Evolutionary conservation across 2,329 filamentous ascomycete species (phyloP).

Genomic region (Dactylonectria macrodidyma): DNA sequence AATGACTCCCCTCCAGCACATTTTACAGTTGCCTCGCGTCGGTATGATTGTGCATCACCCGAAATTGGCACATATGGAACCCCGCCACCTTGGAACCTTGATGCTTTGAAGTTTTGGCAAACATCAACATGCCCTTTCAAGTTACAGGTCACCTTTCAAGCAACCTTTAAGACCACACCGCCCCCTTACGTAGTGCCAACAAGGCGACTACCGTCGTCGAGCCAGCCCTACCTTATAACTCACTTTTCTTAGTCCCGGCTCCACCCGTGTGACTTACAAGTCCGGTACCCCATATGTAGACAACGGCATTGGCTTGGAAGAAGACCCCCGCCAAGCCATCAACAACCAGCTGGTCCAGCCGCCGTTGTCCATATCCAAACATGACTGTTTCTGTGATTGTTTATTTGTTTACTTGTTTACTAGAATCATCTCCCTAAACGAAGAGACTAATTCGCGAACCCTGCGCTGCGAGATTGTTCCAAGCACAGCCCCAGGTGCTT

Average conservation of each 20-base stretch:
- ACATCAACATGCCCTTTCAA: no score
- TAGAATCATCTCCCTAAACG: neutral
- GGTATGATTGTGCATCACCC: neutral
- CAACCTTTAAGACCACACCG: no score
- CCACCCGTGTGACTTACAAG: slow-evolving; percentile 6
- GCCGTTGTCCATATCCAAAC: neutral
- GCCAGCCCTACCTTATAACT: no score
- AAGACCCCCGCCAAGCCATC: neutral
- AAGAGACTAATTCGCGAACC: neutral
- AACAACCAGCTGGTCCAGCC: neutral
- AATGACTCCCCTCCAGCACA: neutral
- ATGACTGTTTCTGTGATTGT: neutral
- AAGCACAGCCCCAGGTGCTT: neutral
- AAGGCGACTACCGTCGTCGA: no score
- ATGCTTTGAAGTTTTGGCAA: no score
- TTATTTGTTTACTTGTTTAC: neutral
- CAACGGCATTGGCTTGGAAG: neutral
- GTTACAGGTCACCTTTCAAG: no score
- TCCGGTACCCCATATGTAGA: neutral
- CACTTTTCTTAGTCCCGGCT: neutral
- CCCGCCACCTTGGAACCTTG: no score
- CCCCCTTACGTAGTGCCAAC: no score
- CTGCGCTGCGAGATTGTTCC: neutral
- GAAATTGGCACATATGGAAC: neutral
- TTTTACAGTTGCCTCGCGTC: no score